A percentile compares a stretch with the other conserved stretches of the same genome.
These are phyloP conservation scores for Sphaerulina vaccinii DNA, from an alignment of 2,329 filamentous ascomycete species.

Conservation along the genomic window DNA sequence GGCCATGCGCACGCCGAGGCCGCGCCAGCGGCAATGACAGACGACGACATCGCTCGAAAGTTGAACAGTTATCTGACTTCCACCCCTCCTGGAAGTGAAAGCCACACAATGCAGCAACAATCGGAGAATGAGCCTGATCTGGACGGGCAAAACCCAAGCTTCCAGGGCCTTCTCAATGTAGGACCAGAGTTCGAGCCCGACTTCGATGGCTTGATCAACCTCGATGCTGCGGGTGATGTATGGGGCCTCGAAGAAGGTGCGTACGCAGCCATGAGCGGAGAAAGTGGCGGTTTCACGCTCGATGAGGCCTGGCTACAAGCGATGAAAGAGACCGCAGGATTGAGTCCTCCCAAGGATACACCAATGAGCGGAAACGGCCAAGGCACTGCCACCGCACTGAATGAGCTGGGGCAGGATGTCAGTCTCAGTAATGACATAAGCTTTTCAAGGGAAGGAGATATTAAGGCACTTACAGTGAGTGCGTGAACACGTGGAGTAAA, in stretches of 20 bases:
- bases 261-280: conserved; percentile 35
- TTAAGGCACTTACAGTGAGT: conserved; percentile 7
- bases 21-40: conserved; percentile 33
- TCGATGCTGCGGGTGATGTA: conserved; percentile 38
- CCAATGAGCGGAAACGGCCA: conserved; percentile 18
- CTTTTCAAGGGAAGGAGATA: conserved; percentile 11
- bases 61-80: conserved; percentile 52
- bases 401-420: conserved; percentile 10
- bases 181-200: conserved; percentile 36
- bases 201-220: conserved; percentile 40
- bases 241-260: conserved; percentile 37
- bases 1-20: background rate
- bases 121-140: conserved; percentile 6
- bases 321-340: conserved; percentile 27
- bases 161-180: conserved; percentile 15
- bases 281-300: conserved; percentile 36
- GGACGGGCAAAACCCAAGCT: background rate
- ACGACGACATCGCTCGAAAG: conserved; percentile 49
- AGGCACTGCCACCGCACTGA: conserved; percentile 4
- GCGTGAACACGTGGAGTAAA: background rate
- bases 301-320: conserved; percentile 41
- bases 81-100: conserved; percentile 47
- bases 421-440: conserved; percentile 8
- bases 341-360: conserved; percentile 9
- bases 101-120: conserved; percentile 19